Evolutionary conservation across 2,329 filamentous ascomycete species (phyloP), one percentile per base, ranked within the genome.

Genomic region (Trichoderma gracile): DNA sequence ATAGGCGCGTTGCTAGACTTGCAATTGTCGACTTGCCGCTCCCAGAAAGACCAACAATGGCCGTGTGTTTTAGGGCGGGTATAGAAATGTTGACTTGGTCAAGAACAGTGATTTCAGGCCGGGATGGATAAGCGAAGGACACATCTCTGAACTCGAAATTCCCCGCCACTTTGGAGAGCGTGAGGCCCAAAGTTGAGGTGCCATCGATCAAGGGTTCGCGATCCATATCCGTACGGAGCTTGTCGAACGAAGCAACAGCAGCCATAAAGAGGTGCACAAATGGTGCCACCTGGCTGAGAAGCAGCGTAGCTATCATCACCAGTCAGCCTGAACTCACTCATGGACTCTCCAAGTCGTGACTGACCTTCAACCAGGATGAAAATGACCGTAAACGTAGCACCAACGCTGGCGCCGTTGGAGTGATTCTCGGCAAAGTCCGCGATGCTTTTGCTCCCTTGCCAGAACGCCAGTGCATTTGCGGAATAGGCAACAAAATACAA

Each of bases 21-120:
- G 90, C 83, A 21, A 90, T 83, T 0, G 88, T 91, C 54, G 85
- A 89, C 72, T 91, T 91, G 0, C 89, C 89, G 8, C 82, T 85
- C 0, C 89, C 89, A 1, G 86, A 89, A 2, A 86, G 82, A 0
- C 89, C 89, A 15, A 91, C 87, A n/a, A 91, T 86, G 3, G 88
- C 89, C 0, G 87, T 90, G 2, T 86, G 80, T 68, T 88, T 86
- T 12, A 86, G 84, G 14, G 82, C 79, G 50, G 81, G 77, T 59
- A 89, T 82, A 2, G 71, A 77, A 12, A 89, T 73, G 67, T 79
- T 80, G 27, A 52, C n/a, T 19, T 33, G 49, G 5, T 87, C 79
- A 2, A 89, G 74, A 0, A 89, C 83, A 66, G 82, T 83, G 63
- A 85, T 80, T 61, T 84, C 80, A 0, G 84, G 82, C 4, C 78